Base-by-base conservation (phyloP, 495 filamentous ascomycete species). In the Lentithecium fluviatile region DNA sequence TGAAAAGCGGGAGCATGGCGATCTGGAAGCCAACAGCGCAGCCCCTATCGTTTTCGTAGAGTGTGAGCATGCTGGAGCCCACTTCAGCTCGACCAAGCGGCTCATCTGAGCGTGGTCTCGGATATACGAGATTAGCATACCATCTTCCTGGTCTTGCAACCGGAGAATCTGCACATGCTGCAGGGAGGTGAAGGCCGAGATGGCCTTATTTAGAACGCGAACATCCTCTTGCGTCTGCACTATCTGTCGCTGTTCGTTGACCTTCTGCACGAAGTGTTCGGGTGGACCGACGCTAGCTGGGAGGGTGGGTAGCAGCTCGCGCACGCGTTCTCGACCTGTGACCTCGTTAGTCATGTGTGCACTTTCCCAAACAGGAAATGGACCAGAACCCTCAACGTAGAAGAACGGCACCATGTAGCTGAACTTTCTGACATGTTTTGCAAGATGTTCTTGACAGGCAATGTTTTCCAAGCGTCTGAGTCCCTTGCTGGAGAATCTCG, bases 351-450 rank as follows among this genome's bases (percentile, higher is more conserved):
- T 62, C 56, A 61, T 52, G 54, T 26, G 37, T 65, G 23, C 48
- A 53, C 45, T 47, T 56, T 36, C 45, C 56, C 34, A 32, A 59
- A 62, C 36, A 34, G 47, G 46, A 59, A 67, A 65, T 42, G 19
- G 55, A 42, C 48, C 40, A 61, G 25, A 52, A 78, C 76, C 75
- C 52, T 74, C 63, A 12, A 65, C 67, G 73, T 88, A 88, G 71
- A 87, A 87, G 53, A 80, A 84, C 67, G 85, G 85, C 69, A 89
- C 82, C 74, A 89, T 80, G 70, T 89, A 89, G 65, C 83, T 85
- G 70, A 89, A 83, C 67, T 85, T 82, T 71, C 79, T 83, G 47
- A 87, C 84, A 73, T 85, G 79, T 60, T 74, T 77, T 36, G 83
- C 80, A 19, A 86, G 76, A 67, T 85, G 79, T 13, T 70, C 68